phyloP scores from a whole-genome alignment of 208 protist genomes.

The Trypanosoma congolense region DNA sequence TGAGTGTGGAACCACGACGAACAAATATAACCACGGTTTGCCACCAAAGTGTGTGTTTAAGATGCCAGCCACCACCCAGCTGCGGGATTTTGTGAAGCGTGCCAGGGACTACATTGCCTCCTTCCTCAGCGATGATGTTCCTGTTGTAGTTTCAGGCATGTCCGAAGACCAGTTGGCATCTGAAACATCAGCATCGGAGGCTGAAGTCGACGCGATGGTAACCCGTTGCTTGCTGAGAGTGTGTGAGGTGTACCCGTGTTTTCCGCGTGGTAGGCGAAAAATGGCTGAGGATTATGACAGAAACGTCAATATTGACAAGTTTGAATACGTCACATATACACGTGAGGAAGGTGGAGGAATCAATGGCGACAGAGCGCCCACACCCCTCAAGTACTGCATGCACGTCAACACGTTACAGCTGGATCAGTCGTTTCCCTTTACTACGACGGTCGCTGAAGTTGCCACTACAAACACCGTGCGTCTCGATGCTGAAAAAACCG shows the following conservation, averaged over 20 bases:
- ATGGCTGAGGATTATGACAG: conserved; percentile 65
- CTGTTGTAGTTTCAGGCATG: conserved; percentile 60
- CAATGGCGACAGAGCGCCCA: conserved; percentile 12
- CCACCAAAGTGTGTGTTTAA: conserved; percentile 68
- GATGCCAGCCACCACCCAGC: conserved; percentile 47
- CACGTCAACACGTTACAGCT: conserved; percentile 69
- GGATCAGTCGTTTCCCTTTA: conserved; percentile 78
- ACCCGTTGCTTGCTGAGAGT: conserved; percentile 83
- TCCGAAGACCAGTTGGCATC: conserved; percentile 57
- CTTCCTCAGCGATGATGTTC: conserved; percentile 52
- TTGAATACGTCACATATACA: conserved; percentile 56
- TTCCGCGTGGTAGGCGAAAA: conserved; percentile 36
- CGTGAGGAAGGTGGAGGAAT: conserved; percentile 12
- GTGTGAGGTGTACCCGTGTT: conserved; percentile 67
- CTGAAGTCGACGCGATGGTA: conserved; percentile 39
- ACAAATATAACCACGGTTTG: not conserved
- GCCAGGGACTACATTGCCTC: conserved; percentile 49
- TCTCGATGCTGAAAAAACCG: conserved; percentile 71
- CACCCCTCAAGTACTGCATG: conserved; percentile 69
- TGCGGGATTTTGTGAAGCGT: conserved; percentile 61
- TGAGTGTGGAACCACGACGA: not conserved
- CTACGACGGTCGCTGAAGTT: conserved; percentile 72
- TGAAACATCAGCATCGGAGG: conserved; percentile 59
- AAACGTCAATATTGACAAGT: conserved; percentile 54
- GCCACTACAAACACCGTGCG: conserved; percentile 34